Evolutionary conservation across 1,284 basidiomycete species (phyloP).

Genomic region (Boletus sp.): DNA sequence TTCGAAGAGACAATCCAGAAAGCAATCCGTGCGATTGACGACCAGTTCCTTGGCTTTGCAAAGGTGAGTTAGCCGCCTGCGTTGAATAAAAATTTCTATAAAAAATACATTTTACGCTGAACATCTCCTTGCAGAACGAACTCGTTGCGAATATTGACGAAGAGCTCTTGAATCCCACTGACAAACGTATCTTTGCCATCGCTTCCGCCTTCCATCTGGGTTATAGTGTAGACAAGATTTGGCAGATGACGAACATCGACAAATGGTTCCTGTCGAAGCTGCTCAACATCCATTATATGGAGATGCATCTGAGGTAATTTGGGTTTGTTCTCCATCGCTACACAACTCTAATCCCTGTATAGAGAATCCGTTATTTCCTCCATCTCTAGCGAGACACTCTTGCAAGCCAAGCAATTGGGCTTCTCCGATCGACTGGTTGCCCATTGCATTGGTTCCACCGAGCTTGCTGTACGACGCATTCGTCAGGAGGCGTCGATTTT

Average conservation of each 20-base stretch:
- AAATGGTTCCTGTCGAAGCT: slow-evolving; percentile 96
- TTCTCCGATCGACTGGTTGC: slow-evolving; percentile 95
- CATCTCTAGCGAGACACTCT: slow-evolving; percentile 65
- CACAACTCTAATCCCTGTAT: slow-evolving; percentile 7
- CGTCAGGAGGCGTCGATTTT: slow-evolving; percentile 82
- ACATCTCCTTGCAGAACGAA: slow-evolving; percentile 57
- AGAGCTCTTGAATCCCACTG: slow-evolving; percentile 84
- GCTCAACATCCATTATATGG: slow-evolving; percentile 78
- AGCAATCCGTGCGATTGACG: slow-evolving; percentile 95
- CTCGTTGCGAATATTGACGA: slow-evolving; percentile 81
- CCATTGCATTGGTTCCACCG: slow-evolving; percentile 76
- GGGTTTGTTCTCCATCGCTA: not conserved
- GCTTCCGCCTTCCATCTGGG: slow-evolving; percentile 85
- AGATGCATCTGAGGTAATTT: slow-evolving; percentile 67
- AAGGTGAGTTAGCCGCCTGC: slow-evolving; percentile 48
- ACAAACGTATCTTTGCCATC: slow-evolving; percentile 90
- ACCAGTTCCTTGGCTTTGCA: slow-evolving; percentile 89
- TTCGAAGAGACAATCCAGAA: slow-evolving; percentile 99
- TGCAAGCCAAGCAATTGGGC: slow-evolving; percentile 90
- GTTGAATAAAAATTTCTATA: no score
- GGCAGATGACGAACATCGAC: slow-evolving; percentile 97
- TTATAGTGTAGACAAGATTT: slow-evolving; percentile 93
- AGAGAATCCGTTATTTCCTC: slow-evolving; percentile 69
- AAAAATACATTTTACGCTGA: no score
- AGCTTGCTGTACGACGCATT: slow-evolving; percentile 82